These are phyloP conservation scores for Tuber magnatum DNA, from an alignment of 495 filamentous ascomycete genomes.

Conservation along the genomic window DNA sequence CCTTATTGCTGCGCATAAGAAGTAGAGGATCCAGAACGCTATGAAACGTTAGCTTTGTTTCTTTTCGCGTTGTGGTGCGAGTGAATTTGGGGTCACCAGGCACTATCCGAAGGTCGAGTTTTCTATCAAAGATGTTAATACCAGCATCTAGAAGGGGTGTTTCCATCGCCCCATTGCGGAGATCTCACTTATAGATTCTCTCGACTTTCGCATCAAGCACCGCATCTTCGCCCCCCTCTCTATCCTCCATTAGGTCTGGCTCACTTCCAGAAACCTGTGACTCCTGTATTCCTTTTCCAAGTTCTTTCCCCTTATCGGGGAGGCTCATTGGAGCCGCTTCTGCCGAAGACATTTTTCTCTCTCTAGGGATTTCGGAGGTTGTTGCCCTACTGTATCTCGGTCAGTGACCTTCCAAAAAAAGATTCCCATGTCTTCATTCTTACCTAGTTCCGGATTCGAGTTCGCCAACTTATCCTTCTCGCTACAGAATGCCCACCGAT, in stretches of 20 bases:
- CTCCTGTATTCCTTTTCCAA: background rate
- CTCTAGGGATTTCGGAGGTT: background rate
- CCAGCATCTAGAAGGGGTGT: background rate
- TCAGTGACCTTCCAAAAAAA: constrained; percentile 9
- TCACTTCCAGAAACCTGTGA: constrained; percentile 11
- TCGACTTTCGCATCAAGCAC: constrained; percentile 54
- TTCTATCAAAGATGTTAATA: constrained; percentile 45
- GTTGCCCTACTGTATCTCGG: background rate
- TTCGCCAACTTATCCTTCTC: constrained; percentile 11
- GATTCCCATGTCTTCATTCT: background rate
- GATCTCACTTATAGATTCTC: constrained; percentile 54
- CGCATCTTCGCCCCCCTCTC: constrained; percentile 43
- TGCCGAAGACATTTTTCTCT: constrained; percentile 9
- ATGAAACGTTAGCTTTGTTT: constrained; percentile 15
- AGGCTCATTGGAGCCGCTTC: background rate
- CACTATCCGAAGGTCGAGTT: constrained; percentile 76
- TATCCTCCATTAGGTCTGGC: constrained; percentile 37
- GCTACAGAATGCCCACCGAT: constrained; percentile 6
- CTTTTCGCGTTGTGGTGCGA: background rate
- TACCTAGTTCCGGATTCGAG: background rate
- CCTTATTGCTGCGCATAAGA: constrained; percentile 82
- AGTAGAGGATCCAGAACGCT: constrained; percentile 91
- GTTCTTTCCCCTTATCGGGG: background rate
- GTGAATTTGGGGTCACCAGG: constrained; percentile 48
- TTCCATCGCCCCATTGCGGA: background rate